Conservation (phyloP, 2,329 filamentous ascomycete species). For the Didymella sp. region DNA sequence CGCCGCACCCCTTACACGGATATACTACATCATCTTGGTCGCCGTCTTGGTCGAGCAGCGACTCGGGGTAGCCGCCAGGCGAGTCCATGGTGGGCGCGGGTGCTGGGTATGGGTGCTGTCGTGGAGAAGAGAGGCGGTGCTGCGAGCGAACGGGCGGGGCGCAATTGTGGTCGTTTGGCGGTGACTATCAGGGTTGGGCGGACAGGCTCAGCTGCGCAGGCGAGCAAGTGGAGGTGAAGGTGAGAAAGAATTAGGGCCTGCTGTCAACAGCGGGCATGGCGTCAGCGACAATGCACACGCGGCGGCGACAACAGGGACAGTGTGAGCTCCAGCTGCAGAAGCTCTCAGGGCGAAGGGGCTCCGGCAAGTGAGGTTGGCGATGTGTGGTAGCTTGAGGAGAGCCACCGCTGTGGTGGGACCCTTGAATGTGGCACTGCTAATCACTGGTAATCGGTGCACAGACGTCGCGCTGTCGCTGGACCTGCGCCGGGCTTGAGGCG, state of each 20-base stretch:
- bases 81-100: conserved; percentile 58
- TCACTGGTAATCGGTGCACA: conserved; percentile 18
- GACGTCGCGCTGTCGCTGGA: conserved; percentile 14
- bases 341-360: conserved; percentile 4
- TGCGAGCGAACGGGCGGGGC: conserved; percentile 6
- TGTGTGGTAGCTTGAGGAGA: conserved; percentile 14
- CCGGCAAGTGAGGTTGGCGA: conserved; percentile 13
- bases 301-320: conserved; percentile 1
- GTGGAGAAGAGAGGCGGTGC: conserved; percentile 6
- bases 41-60: conserved; percentile 52
- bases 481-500: conserved; percentile 11
- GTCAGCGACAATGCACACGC: conserved; percentile 14
- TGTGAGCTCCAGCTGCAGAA: conserved; percentile 1
- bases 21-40: conserved; percentile 58
- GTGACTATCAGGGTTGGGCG: conserved; percentile 8
- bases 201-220: conserved; percentile 14
- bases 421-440: conserved; percentile 16
- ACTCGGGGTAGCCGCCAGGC: conserved; percentile 62
- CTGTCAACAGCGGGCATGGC: conserved; percentile 14
- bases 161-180: conserved; percentile 8
- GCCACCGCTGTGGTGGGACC: conserved; percentile 7
- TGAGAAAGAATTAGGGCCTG: conserved; percentile 1
- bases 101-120: conserved; percentile 11
- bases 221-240: conserved; percentile 7
- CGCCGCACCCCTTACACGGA: conserved; percentile 70